Percentiles rank a stretch among this genome's conserved stretches.
Conservation (phyloP, 768 basidiomycete species). For the Pulveroboletus sp. region DNA sequence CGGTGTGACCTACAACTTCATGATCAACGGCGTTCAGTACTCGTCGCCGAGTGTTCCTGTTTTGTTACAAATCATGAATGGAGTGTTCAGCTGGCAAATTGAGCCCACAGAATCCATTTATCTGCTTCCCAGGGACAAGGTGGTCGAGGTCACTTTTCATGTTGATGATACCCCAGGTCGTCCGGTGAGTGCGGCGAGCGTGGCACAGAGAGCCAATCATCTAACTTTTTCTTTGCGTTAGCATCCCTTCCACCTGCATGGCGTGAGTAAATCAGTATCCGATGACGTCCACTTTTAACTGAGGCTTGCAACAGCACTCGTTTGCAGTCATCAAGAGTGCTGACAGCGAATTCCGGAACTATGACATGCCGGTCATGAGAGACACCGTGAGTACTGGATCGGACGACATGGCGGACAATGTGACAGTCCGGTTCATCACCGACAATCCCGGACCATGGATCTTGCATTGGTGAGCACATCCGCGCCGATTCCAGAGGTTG, state of each 20-base stretch:
- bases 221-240: neutral
- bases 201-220: neutral
- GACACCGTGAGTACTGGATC: slow-evolving; percentile 39
- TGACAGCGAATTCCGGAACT: slow-evolving; percentile 38
- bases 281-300: neutral
- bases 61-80: slow-evolving; percentile 25
- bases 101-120: slow-evolving; percentile 11
- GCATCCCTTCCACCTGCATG: slow-evolving; percentile 18
- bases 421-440: slow-evolving; percentile 46
- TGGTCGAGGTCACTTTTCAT: slow-evolving; percentile 15
- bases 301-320: slow-evolving; percentile 31
- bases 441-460: slow-evolving; percentile 51
- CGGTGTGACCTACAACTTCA: slow-evolving; percentile 7
- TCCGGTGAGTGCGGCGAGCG: slow-evolving; percentile 28
- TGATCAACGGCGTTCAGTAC: slow-evolving; percentile 13
- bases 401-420: slow-evolving; percentile 15
- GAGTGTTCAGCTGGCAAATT: slow-evolving; percentile 1
- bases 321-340: slow-evolving; percentile 47
- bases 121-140: slow-evolving; percentile 14
- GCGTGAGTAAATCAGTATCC: neutral
- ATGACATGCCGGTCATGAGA: slow-evolving; percentile 51
- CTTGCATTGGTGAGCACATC: slow-evolving; percentile 13
- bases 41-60: slow-evolving; percentile 14
- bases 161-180: slow-evolving; percentile 6
- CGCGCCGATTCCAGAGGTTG: neutral